A percentile compares a stretch with the other conserved stretches of the same genome.
These are phyloP conservation scores for Scheffersomyces stipitis DNA, from an alignment of 805 yeast genomes.

Conservation along the genomic window DNA sequence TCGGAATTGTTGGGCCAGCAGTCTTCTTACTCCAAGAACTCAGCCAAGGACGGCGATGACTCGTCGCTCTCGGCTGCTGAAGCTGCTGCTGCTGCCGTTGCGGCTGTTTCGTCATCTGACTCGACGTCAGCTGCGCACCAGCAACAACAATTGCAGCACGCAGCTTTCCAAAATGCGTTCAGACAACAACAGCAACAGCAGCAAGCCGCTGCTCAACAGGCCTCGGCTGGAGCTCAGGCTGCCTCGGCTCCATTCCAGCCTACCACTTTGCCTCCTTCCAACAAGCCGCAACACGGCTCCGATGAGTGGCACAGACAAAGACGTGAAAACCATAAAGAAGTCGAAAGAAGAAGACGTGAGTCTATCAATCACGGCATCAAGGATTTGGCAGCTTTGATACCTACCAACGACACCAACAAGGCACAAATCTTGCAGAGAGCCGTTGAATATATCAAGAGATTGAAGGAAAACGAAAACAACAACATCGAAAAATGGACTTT, in stretches of 20 bases:
- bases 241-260: conserved; percentile 26
- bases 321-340: conserved; percentile 92
- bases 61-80: conserved; percentile 29
- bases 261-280: conserved; percentile 29
- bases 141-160: conserved; percentile 14
- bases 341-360: conserved; percentile 89
- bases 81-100: conserved; percentile 28
- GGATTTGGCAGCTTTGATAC: conserved; percentile 73
- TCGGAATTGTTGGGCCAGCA: conserved; percentile 45
- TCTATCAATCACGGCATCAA: conserved; percentile 84
- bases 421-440: conserved; percentile 87
- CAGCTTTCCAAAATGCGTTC: conserved; percentile 17
- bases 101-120: conserved; percentile 13
- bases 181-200: conserved; percentile 12
- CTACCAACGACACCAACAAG: conserved; percentile 84
- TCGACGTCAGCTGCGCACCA: conserved; percentile 21
- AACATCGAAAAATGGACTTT: conserved; percentile 94
- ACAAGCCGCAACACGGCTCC: conserved; percentile 67
- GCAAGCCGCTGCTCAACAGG: conserved; percentile 5
- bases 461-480: conserved; percentile 86
- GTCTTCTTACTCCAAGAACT: conserved; percentile 23
- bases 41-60: conserved; percentile 15
- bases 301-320: conserved; percentile 84
- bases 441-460: conserved; percentile 83
- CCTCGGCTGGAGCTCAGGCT: conserved; percentile 10